Evolutionary conservation across 2,329 filamentous ascomycete species (phyloP).

Genomic region (Sporothrix schenckii): DNA sequence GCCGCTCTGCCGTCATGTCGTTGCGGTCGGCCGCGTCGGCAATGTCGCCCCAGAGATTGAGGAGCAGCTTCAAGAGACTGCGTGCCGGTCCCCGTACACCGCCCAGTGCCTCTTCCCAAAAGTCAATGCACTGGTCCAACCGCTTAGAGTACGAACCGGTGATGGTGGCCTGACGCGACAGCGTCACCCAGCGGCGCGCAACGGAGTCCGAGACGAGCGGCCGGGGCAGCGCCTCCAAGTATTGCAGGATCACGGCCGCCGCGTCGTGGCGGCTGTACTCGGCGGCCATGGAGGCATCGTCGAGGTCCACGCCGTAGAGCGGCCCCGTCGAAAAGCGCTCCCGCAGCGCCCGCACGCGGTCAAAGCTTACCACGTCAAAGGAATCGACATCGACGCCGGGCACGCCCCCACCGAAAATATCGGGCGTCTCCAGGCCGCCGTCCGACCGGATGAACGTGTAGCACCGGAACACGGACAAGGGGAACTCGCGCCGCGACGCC

Average conservation of each 20-base stretch:
- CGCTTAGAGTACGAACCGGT: conserved; percentile 43
- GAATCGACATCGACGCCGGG: conserved; percentile 42
- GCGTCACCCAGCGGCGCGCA: conserved; percentile 47
- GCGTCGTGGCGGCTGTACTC: conserved; percentile 48
- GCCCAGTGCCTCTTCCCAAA: conserved; percentile 52
- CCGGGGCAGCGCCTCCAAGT: conserved; percentile 46
- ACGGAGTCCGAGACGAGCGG: conserved; percentile 47
- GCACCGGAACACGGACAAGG: conserved; percentile 49
- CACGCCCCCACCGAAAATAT: conserved; percentile 46
- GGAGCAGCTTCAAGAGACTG: conserved; percentile 48
- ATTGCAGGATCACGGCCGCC: conserved; percentile 48
- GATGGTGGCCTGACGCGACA: conserved; percentile 48
- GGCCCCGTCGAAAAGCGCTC: conserved; percentile 46
- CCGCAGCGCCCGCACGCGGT: conserved; percentile 45
- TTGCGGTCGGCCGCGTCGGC: conserved; percentile 46
- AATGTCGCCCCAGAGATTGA: conserved; percentile 51
- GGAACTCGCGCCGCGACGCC: conserved; percentile 46
- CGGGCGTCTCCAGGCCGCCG: conserved; percentile 43
- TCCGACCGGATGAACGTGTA: conserved; percentile 45
- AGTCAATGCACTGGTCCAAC: conserved; percentile 50
- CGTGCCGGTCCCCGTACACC: conserved; percentile 46
- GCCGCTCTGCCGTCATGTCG: conserved; percentile 51
- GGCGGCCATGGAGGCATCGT: conserved; percentile 14
- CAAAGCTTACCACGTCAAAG: conserved; percentile 34
- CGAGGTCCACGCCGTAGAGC: conserved; percentile 46